phyloP scores from a whole-genome alignment of 108 stramenopile species.

The Pseudonitzschia delicatissima region DNA sequence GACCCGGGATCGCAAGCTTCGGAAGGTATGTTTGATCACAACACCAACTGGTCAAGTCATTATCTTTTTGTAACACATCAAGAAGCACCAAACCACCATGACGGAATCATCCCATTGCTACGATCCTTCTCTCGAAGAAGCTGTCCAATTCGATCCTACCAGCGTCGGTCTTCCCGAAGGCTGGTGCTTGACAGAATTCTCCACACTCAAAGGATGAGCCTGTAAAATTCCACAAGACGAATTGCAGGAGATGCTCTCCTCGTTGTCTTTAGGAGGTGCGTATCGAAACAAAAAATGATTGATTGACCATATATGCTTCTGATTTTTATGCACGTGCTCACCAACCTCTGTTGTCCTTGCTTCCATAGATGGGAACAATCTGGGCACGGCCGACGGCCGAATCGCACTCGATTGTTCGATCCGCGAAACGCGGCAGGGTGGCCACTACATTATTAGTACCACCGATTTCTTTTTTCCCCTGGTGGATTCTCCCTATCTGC shows the following conservation, averaged over 20 bases:
- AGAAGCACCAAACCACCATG: not conserved
- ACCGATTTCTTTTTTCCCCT: conserved; percentile 87
- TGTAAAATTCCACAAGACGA: conserved; percentile 83
- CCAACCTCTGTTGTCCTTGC: not conserved
- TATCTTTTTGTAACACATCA: not conserved
- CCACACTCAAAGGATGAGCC: conserved; percentile 86
- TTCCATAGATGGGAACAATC: conserved; percentile 58
- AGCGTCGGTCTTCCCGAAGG: conserved; percentile 57
- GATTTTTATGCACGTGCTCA: not conserved
- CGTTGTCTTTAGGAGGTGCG: conserved; percentile 46
- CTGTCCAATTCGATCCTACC: conserved; percentile 77
- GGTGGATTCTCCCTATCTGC: conserved; percentile 81
- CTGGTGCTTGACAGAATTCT: conserved; percentile 75
- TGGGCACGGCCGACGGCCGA: conserved; percentile 67
- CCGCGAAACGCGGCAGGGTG: conserved; percentile 59
- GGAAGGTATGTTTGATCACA: no score
- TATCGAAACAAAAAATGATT: not conserved
- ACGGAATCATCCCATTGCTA: conserved; percentile 4
- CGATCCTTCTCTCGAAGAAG: conserved; percentile 32
- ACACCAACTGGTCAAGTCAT: no score
- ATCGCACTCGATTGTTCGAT: conserved; percentile 81
- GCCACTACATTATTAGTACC: conserved; percentile 63
- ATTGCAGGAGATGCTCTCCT: conserved; percentile 70
- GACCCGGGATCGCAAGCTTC: no score
- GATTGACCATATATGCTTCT: not conserved